Base-by-base conservation (phyloP, 768 basidiomycete species). In the Chalciporus chontae region DNA sequence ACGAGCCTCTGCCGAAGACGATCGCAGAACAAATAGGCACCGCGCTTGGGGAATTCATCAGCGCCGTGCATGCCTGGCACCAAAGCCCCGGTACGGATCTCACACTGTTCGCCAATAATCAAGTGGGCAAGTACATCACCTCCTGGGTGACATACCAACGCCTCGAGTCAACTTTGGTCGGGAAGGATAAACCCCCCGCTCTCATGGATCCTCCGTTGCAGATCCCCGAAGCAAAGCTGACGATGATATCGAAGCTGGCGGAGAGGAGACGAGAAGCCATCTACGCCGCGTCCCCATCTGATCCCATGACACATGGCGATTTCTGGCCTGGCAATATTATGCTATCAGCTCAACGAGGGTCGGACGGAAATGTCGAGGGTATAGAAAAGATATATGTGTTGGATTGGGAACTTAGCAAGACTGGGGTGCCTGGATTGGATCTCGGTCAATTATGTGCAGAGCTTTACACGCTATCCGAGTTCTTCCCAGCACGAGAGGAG, bases 261-360 rank as follows among this genome's bases (percentile, higher is more conserved):
- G 55, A 62, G 34, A 63, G 54, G 40, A 67, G 63, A 48, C 52
- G 58, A 9, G 40, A 57, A 19, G 65, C 54, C n/a, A 73, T 78
- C 29, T 40, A 51, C 21, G 61, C 61, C 21, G 61, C 63, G 10
- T 56, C 54, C 3, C 26, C 61, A 24, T 49, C 59, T 31, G 70
- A 71, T 41, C 58, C 67, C 10, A 41, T 68, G 50, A 69, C 66
- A 18, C 67, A 67, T 10, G 85, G 86, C 0, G 86, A 87, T 62
- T 82, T 87, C 56, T 87, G 85, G 84, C 77, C 85, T 2, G 85
- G 84, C 0, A 87, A 87, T 57, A 54, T 87, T 40, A 69, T 85
- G 52, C 56, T 85, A n/a, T 62, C 56, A 10, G 59, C 73, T 10
- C 64, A 64, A 42, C 59, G 58, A 6, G 59, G 66, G 1, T n/a